Conservation (phyloP, 441 rosid species). For the Populus hybrid region DNA sequence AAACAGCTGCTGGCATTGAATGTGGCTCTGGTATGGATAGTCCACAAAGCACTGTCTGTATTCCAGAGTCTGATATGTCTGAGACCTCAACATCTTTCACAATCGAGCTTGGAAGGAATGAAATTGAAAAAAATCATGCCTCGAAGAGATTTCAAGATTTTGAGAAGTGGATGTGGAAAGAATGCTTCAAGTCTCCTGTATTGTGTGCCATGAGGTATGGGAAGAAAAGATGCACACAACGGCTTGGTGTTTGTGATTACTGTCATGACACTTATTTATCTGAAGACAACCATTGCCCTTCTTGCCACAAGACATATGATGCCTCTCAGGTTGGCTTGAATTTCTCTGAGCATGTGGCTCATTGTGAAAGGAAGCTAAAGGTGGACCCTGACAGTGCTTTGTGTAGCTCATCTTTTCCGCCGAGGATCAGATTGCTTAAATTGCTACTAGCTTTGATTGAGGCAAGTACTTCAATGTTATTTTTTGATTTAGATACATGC, state of each 20-base stretch:
- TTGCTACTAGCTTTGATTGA: slow-evolving; percentile 55
- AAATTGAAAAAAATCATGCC: slow-evolving; percentile 37
- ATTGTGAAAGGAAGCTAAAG: slow-evolving; percentile 30
- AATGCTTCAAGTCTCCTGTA: slow-evolving; percentile 36
- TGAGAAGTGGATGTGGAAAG: slow-evolving; percentile 67
- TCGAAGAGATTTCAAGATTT: slow-evolving; percentile 42
- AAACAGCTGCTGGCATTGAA: slow-evolving; percentile 18
- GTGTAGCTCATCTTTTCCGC: slow-evolving; percentile 43
- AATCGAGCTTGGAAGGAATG: slow-evolving; percentile 56
- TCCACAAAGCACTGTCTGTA: slow-evolving; percentile 33
- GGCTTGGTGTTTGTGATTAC: slow-evolving; percentile 49
- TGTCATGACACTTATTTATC: slow-evolving; percentile 46
- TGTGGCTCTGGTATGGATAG: slow-evolving; percentile 24
- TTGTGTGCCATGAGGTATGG: slow-evolving; percentile 53
- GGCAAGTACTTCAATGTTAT: slow-evolving; percentile 32
- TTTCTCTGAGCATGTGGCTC: slow-evolving; percentile 48
- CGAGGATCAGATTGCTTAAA: slow-evolving; percentile 61
- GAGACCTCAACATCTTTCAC: slow-evolving; percentile 60
- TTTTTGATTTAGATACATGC: not conserved
- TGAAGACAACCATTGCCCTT: slow-evolving; percentile 44
- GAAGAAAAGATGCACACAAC: slow-evolving; percentile 47
- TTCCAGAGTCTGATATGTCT: slow-evolving; percentile 41
- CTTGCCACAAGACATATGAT: slow-evolving; percentile 44
- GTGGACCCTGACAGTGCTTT: slow-evolving; percentile 23
- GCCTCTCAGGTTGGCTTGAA: slow-evolving; percentile 25